Evolutionary conservation across 305 asterid genomes (phyloP), one percentile per base, ranked within the genome.

Genomic region (Ruellia speciosa): DNA sequence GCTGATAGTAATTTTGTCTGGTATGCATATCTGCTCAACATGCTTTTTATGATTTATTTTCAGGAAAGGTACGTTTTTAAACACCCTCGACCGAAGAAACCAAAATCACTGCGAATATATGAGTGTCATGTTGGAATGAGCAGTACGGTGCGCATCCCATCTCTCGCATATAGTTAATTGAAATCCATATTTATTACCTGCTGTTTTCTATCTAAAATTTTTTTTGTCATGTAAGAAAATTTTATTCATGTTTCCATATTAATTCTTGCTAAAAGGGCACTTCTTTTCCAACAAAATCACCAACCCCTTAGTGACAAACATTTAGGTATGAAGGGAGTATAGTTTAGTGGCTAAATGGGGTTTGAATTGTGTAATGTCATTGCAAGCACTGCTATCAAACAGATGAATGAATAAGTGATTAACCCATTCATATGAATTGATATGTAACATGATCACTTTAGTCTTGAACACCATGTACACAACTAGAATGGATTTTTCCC

Each of bases 41-140:
- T 64, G 24, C 14, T 58, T 35, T 40, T 46, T 39, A 9, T 65
- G 34, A 62, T 63, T 53, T 46, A 41, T 72, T 79, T 67, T 67
- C 89, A 93, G 99, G 97, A 87, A 73, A 89, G 65, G 64, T 77
- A 87, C 72, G 70, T 71, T 55, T 93, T 93, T 68, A 72, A 80
- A 60, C 96, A 89, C 72, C 93, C 95, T 61, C 88, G 90, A 72
- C 97, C 99, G 5, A 73, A 75, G 78, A 93, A 75, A 81, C 96
- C 99, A 54, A 79, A 81, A 61, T 93, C 99, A 56, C 82, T 93
- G 46, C 69, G 97, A 67, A 87, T 93, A 72, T 93, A 93, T n/a
- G 99, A 93, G 70, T 60, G 81, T 62, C 99, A 93, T 72, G 85
- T 93, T 60, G 99, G 99, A 75, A 93, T 93, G 99, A 93, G 99